These are phyloP conservation scores for Fraxinus velutina DNA, from an alignment of 305 asterid genomes.

Conservation along the genomic window DNA sequence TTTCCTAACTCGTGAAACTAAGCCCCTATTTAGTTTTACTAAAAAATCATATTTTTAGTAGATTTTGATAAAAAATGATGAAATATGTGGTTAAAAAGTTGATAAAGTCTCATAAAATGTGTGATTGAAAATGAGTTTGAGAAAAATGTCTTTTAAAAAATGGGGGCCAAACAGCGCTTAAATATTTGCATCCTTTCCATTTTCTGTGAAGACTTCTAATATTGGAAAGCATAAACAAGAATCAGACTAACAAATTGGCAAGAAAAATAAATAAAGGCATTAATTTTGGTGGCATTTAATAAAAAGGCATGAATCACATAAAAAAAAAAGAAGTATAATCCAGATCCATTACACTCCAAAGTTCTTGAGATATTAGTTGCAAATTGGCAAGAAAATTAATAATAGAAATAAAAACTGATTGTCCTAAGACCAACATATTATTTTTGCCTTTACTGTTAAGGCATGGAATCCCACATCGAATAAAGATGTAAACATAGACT, in stretches of 20 bases:
- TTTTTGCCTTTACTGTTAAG: not conserved
- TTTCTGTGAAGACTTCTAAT: not conserved
- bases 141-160: not conserved
- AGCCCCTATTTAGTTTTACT: not conserved
- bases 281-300: not conserved
- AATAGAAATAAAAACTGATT: not conserved
- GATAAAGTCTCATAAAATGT: not conserved
- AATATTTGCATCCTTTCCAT: not conserved
- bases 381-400: not conserved
- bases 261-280: not conserved
- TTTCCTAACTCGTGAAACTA: not conserved
- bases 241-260: not conserved
- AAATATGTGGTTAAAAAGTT: not conserved
- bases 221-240: not conserved
- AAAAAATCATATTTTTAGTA: not conserved
- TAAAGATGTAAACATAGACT: too few relatives aligned
- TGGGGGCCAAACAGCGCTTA: not conserved
- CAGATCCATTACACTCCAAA: not conserved
- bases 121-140: not conserved
- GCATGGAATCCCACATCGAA: too few relatives aligned
- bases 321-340: not conserved
- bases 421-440: not conserved
- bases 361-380: not conserved
- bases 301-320: not conserved
- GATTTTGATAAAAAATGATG: not conserved